phyloP scores from a whole-genome alignment of 1,284 basidiomycete species.

The Pseudozyma thailandica region DNA sequence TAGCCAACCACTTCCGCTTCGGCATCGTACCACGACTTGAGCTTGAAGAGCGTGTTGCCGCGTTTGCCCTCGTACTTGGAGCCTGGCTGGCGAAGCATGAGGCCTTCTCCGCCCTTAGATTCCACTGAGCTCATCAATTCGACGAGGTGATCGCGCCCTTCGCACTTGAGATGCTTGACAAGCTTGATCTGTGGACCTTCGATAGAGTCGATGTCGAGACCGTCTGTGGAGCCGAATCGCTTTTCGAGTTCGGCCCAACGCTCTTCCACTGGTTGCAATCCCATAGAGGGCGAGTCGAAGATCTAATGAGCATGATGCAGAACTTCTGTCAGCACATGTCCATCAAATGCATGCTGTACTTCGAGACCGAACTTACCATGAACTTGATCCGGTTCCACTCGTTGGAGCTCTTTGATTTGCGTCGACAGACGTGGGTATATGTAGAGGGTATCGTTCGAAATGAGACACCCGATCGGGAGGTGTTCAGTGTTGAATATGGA shows the following conservation, averaged over 20 bases:
- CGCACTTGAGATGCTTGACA: conserved; percentile 73
- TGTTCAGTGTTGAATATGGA: conserved; percentile 9
- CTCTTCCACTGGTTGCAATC: conserved; percentile 73
- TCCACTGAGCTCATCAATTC: conserved; percentile 74
- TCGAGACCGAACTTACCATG: conserved; percentile 72
- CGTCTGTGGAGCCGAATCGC: conserved; percentile 71
- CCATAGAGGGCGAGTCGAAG: conserved; percentile 76
- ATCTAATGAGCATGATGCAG: conserved; percentile 68
- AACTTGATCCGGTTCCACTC: conserved; percentile 75
- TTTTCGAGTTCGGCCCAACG: conserved; percentile 72
- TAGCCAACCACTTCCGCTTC: conserved; percentile 76
- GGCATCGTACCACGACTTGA: conserved; percentile 78
- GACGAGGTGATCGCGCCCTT: conserved; percentile 72
- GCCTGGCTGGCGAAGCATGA: conserved; percentile 75
- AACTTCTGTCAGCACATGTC: too few species aligned
- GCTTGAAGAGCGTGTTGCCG: conserved; percentile 74
- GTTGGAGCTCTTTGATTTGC: conserved; percentile 74
- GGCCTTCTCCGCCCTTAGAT: conserved; percentile 74
- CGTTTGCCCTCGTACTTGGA: conserved; percentile 73
- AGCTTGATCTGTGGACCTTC: conserved; percentile 70
- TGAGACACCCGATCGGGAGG: conserved; percentile 4
- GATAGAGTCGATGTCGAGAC: conserved; percentile 29
- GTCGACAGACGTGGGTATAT: conserved; percentile 71
- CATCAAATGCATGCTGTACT: too few species aligned
- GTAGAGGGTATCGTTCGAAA: conserved; percentile 65